Evolutionary conservation across 2,329 filamentous ascomycete species (phyloP).

Genomic region (Dactylellina cionopaga): DNA sequence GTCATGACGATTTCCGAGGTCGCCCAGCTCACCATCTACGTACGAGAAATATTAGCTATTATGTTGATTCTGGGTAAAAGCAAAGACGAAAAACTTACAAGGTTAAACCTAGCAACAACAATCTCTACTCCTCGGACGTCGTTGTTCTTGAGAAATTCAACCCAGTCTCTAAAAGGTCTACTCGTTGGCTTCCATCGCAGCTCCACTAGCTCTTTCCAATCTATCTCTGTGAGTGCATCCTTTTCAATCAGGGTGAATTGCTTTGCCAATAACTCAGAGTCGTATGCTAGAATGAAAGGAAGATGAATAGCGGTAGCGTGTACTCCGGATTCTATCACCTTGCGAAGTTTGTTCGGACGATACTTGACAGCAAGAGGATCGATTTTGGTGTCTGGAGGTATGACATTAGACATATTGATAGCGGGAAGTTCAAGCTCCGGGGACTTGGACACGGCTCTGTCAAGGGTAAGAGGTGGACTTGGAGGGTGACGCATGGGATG

Average conservation of each 20-base stretch:
- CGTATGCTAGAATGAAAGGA: conserved; percentile 82
- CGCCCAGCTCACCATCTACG: conserved; percentile 83
- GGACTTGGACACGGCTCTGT: conserved; percentile 45
- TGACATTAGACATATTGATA: conserved; percentile 41
- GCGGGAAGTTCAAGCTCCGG: conserved; percentile 41
- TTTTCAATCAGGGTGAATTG: conserved; percentile 88
- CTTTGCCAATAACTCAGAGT: conserved; percentile 80
- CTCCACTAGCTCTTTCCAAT: conserved; percentile 87
- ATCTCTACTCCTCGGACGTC: conserved; percentile 81
- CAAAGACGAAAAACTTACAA: conserved; percentile 60
- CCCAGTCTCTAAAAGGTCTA: conserved; percentile 78
- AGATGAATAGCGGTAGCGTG: conserved; percentile 68
- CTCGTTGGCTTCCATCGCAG: conserved; percentile 81
- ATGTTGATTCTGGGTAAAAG: background rate
- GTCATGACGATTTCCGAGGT: conserved; percentile 82
- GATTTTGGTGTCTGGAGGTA: conserved; percentile 44
- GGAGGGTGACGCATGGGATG: conserved; percentile 59
- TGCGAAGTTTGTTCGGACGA: conserved; percentile 37
- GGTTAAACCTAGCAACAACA: conserved; percentile 85
- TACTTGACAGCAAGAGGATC: conserved; percentile 42
- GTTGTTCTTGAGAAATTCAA: conserved; percentile 78
- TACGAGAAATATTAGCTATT: background rate
- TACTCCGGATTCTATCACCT: conserved; percentile 39
- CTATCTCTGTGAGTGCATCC: conserved; percentile 83
- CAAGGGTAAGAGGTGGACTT: conserved; percentile 54